Percentiles rank a stretch among this genome's conserved stretches.
Evolutionary conservation across 2,329 filamentous ascomycete genomes (phyloP).

Genomic region (Penicillium occitanis): DNA sequence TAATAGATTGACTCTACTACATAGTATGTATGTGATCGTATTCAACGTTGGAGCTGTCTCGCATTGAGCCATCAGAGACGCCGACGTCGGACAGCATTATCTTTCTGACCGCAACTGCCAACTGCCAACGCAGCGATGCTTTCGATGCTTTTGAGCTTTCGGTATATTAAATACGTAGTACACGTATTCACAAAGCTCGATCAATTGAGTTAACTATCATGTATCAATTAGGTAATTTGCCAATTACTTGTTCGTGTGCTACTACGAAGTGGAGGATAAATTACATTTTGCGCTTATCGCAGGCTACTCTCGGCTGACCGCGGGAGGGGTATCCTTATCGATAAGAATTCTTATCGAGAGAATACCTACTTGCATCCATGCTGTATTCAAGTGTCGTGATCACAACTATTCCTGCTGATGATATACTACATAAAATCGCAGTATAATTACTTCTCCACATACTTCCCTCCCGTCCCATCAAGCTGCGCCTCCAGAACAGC

Average conservation of each 20-base stretch:
- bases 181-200: neutral
- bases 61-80: neutral
- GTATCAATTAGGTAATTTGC: neutral
- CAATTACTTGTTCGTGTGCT: neutral
- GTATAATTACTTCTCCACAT: constrained; percentile 28
- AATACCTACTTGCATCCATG: no score
- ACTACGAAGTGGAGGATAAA: neutral
- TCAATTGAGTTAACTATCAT: neutral
- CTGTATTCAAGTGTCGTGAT: neutral
- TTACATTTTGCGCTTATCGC: neutral
- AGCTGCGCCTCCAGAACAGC: constrained; percentile 64
- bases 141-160: neutral
- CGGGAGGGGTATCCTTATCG: constrained; percentile 7
- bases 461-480: constrained; percentile 58
- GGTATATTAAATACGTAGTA: no score
- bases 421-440: neutral
- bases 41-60: no score
- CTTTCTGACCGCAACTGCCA: neutral
- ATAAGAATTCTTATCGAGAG: neutral
- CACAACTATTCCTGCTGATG: neutral
- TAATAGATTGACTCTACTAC: neutral
- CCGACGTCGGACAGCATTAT: neutral
- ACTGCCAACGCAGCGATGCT: neutral
- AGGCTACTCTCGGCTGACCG: constrained; percentile 3
- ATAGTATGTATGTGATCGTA: no score